A percentile compares a stretch with the other conserved stretches of the same genome.
These are phyloP conservation scores for Debaryomyces subglobosus DNA, from an alignment of 1,139 yeast species.

Conservation along the genomic window DNA sequence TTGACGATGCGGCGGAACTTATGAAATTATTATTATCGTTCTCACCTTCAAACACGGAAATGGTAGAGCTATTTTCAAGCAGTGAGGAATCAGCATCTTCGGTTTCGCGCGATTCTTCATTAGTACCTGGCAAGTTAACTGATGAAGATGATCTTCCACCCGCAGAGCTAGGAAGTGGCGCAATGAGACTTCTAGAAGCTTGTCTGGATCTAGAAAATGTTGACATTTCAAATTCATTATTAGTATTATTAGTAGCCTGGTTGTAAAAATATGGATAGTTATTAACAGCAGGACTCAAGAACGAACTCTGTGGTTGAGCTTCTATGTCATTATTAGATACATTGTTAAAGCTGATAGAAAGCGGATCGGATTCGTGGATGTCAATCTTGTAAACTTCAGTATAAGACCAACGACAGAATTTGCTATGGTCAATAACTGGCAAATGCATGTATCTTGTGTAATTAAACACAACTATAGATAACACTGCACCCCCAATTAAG, in stretches of 20 bases:
- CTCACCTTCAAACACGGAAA: conserved; percentile 43
- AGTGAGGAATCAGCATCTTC: conserved; percentile 34
- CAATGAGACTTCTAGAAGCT: conserved; percentile 27
- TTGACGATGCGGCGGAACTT: conserved; percentile 33
- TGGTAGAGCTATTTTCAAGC: conserved; percentile 41
- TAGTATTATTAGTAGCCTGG: conserved; percentile 9
- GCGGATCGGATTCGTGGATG: conserved; percentile 38
- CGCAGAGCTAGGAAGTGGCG: conserved; percentile 14
- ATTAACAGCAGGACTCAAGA: conserved; percentile 3
- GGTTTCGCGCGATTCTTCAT: conserved; percentile 21
- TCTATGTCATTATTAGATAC: conserved; percentile 6
- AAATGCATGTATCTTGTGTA: conserved; percentile 72
- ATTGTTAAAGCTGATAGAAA: conserved; percentile 20
- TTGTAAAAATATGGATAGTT: conserved; percentile 10
- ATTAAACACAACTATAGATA: conserved; percentile 71
- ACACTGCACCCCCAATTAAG: conserved; percentile 84
- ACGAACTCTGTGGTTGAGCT: conserved; percentile 2
- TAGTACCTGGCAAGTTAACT: conserved; percentile 18
- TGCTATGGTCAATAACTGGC: conserved; percentile 65
- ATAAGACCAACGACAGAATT: conserved; percentile 89
- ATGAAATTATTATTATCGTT: conserved; percentile 28
- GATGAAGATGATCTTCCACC: conserved; percentile 20
- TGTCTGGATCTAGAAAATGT: conserved; percentile 36
- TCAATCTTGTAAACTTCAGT: conserved; percentile 32
- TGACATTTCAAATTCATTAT: conserved; percentile 32